A percentile compares a stretch with the other conserved stretches of the same genome.
These are phyloP conservation scores for Phylloporus sp. DNA, from an alignment of 768 basidiomycete species.

Conservation along the genomic window DNA sequence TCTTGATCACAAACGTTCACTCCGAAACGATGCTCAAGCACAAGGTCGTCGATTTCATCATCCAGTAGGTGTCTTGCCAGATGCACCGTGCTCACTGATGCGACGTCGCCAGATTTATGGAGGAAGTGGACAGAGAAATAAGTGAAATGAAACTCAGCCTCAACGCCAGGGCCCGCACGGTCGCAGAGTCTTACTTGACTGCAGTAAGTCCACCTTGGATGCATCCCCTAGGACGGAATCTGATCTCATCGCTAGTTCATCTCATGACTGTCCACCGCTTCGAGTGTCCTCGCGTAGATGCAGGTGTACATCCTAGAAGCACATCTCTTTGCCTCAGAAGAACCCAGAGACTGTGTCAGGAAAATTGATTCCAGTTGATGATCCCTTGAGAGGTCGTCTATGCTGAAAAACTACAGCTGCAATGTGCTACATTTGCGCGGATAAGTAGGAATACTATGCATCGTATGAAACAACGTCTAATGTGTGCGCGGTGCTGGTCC, in stretches of 20 bases:
- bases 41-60: conserved; percentile 99
- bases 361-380: conserved; percentile 4
- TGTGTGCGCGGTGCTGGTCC: conserved; percentile 23
- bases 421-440: conserved; percentile 19
- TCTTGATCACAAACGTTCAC: conserved; percentile 95
- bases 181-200: conserved; percentile 92
- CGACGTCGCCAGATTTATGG: conserved; percentile 72
- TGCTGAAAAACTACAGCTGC: conserved; percentile 14
- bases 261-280: conserved; percentile 19
- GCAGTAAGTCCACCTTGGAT: conserved; percentile 52
- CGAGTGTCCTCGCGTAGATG: conserved; percentile 16
- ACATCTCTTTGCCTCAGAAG: conserved; percentile 2
- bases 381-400: conserved; percentile 4
- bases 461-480: conserved; percentile 17
- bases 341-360: background rate
- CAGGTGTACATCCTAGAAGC: conserved; percentile 16
- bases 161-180: conserved; percentile 93
- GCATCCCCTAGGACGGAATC: background rate
- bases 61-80: conserved; percentile 60
- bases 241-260: conserved; percentile 22
- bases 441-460: conserved; percentile 17
- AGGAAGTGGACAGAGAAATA: conserved; percentile 98
- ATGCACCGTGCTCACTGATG: background rate
- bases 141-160: conserved; percentile 98
- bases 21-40: conserved; percentile 99